Evolutionary conservation across 2,329 filamentous ascomycete species (phyloP).

Genomic region (Cadophora luteo-olivacea): DNA sequence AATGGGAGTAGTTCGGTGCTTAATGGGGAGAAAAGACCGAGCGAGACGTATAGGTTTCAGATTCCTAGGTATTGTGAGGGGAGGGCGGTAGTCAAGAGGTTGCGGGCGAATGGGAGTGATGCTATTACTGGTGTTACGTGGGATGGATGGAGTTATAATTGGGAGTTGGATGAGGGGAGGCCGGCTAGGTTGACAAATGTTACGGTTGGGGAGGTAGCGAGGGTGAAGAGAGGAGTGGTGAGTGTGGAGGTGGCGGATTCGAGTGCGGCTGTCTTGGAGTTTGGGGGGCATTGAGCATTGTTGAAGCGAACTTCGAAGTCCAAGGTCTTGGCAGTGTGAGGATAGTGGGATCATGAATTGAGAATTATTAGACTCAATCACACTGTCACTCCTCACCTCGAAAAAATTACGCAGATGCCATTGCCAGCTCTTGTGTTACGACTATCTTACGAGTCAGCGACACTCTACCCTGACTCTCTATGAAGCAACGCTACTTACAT

Average conservation of each 20-base stretch:
- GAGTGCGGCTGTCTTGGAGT: conserved; percentile 44
- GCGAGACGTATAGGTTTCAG: conserved; percentile 51
- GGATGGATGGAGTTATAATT: conserved; percentile 67
- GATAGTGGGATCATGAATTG: no score
- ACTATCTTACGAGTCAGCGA: no score
- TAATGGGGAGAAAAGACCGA: conserved; percentile 44
- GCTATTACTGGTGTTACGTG: conserved; percentile 66
- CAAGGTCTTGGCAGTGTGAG: no score
- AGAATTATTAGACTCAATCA: no score
- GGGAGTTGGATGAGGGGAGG: conserved; percentile 59
- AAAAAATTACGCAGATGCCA: no score
- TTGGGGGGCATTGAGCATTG: not conserved
- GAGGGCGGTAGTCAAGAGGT: conserved; percentile 51
- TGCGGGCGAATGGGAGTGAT: conserved; percentile 68
- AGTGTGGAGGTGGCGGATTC: conserved; percentile 51
- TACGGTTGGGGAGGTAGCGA: conserved; percentile 55
- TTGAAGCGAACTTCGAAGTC: no score
- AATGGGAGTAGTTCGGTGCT: conserved; percentile 45
- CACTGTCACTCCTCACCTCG: no score
- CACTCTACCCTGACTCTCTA: no score
- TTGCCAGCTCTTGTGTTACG: no score
- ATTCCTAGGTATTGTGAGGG: conserved; percentile 40
- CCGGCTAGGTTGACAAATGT: conserved; percentile 62
- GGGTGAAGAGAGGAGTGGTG: conserved; percentile 43
- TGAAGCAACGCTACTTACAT: no score